Percentiles rank a stretch among this genome's conserved stretches.
Conservation (phyloP, 768 basidiomycete genomes). For the Sutorius australiensis region DNA sequence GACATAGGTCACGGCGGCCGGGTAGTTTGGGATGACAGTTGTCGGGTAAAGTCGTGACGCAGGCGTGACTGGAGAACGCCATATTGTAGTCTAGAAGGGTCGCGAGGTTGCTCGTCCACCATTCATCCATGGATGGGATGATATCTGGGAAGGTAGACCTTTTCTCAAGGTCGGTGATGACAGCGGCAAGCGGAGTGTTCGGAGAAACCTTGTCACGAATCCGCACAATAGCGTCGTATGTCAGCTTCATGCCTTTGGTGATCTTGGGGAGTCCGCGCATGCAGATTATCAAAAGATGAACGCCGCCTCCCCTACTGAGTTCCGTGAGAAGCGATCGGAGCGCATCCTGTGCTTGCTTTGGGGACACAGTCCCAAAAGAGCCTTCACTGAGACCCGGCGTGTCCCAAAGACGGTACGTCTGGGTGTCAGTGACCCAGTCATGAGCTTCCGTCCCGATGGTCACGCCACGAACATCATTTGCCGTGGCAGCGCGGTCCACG, state of each 20-base stretch:
- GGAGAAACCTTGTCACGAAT: conserved; percentile 19
- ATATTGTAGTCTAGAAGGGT: conserved; percentile 31
- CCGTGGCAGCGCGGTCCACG: conserved; percentile 18
- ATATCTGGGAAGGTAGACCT: conserved; percentile 13
- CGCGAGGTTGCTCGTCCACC: conserved; percentile 36
- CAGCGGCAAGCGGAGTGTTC: conserved; percentile 21
- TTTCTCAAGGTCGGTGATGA: conserved; percentile 35
- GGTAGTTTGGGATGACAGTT: conserved; percentile 19
- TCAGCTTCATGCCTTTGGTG: conserved; percentile 28
- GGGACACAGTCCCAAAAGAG: conserved; percentile 20
- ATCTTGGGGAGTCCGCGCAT: conserved; percentile 25
- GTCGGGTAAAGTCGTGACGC: conserved; percentile 20
- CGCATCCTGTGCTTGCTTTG: conserved; percentile 24
- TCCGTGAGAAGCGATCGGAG: conserved; percentile 26
- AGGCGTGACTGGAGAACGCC: conserved; percentile 27
- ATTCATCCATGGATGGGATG: conserved; percentile 31
- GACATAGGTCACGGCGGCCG: conserved; percentile 19
- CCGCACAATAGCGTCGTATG: conserved; percentile 20
- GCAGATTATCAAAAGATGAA: conserved; percentile 27
- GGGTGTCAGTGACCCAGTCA: conserved; percentile 10
- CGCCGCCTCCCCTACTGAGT: conserved; percentile 13
- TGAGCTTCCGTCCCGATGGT: conserved; percentile 21
- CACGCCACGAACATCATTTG: conserved; percentile 22
- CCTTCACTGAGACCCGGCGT: conserved; percentile 32
- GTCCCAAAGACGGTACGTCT: conserved; percentile 29